Base-by-base conservation (phyloP, 768 basidiomycete genomes). In the Collybia sp. region DNA sequence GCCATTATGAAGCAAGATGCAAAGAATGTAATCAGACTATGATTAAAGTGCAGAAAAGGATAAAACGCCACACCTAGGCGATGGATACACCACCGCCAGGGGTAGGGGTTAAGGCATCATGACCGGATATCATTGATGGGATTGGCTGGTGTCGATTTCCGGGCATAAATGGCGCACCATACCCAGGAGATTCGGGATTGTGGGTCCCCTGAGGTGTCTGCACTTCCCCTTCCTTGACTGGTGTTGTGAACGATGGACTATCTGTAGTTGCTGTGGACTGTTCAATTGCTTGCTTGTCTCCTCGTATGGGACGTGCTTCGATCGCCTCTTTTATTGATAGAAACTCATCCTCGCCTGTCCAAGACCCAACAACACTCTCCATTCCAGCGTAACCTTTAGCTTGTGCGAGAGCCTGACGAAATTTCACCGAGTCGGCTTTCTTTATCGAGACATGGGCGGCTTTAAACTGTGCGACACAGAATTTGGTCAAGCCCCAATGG, bases 401-500 rank as follows among this genome's bases (percentile, higher is more conserved):
- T 43, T 72, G 67, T 16, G 77, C 63, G 25, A 93, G 61, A 0
- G 62, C 60, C 13, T 81, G 72, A 42, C 76, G 75, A 40, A 83
- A 63, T 2, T 66, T 64, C 43, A 78, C 83, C 2, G 80, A 75
- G 30, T 85, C 77, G 1, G 72, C 64, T 56, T 85, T 89, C 31
- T 70, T 75, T 37, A 81, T 64, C 5, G 71, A 68, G 1, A 76
- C 63, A 34, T 82, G 79, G 2, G 73, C 62, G 2, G 82, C 83
- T 57, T 85, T 87, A 75, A 94, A 91, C 59, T 93, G 89, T 12
- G 75, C 73, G 19, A 88, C 67, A 54, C 93, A 90, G 65, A 92
- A 94, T 60, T 94, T 95, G 18, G 93, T 93, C 44, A 87, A 79
- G 12, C 82, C 71, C 79, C 82, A 94, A 57, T 87, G 76, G 56